Evolutionary conservation across 2,329 filamentous ascomycete genomes (phyloP).

Genomic region (Sarocladium oryzae): DNA sequence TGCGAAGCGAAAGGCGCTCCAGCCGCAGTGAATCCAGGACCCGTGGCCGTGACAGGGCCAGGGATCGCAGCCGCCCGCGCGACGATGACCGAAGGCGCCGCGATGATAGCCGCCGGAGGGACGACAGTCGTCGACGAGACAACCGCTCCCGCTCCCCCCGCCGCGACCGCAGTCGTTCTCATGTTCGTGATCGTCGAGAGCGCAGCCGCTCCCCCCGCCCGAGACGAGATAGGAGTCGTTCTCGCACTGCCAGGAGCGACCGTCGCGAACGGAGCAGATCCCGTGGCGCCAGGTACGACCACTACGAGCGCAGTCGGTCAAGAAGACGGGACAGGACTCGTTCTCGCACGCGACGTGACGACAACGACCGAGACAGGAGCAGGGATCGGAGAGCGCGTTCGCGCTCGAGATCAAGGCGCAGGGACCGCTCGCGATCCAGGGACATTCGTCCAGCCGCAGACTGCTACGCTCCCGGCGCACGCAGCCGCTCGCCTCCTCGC

Average conservation of each 20-base stretch:
- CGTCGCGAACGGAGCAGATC: conserved; percentile 27
- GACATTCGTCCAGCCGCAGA: conserved; percentile 19
- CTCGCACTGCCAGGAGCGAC: conserved; percentile 26
- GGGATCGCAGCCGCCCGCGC: conserved; percentile 11
- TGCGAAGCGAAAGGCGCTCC: conserved; percentile 23
- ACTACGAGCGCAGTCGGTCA: conserved; percentile 29
- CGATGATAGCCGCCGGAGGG: conserved; percentile 13
- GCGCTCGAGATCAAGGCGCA: conserved; percentile 20
- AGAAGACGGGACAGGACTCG: conserved; percentile 27
- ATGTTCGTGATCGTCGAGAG: conserved; percentile 26
- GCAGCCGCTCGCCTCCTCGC: conserved; percentile 16
- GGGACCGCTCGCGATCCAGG: conserved; percentile 24
- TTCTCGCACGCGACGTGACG: conserved; percentile 17
- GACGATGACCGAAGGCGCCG: conserved; percentile 5
- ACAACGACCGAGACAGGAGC: conserved; percentile 19
- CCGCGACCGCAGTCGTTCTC: conserved; percentile 27
- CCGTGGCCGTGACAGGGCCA: conserved; percentile 19
- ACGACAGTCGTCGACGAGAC: conserved; percentile 26
- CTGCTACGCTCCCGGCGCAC: conserved; percentile 26
- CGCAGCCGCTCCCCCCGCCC: conserved; percentile 27
- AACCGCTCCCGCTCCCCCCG: conserved; percentile 33
- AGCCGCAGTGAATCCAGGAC: conserved; percentile 27
- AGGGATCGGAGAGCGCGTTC: conserved; percentile 23
- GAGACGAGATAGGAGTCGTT: conserved; percentile 33
- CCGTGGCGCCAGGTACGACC: conserved; percentile 22